Base-by-base conservation (phyloP, 1,284 basidiomycete genomes). In the Pholiota adiposa region DNA sequence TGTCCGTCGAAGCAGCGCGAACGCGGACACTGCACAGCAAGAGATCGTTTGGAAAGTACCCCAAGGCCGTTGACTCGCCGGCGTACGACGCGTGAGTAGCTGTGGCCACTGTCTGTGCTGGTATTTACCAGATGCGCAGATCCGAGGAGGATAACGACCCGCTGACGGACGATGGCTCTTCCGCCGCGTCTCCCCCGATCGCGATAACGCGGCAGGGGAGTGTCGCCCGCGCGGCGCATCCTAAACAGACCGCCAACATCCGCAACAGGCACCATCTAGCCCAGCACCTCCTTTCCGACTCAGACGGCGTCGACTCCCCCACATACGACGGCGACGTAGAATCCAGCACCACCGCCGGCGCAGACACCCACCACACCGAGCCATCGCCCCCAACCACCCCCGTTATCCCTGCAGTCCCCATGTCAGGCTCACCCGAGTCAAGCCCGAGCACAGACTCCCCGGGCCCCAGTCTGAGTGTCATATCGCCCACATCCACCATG, bases 271-370 rank as follows among this genome's bases (percentile, higher is more conserved):
- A 86, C 70, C 83, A 84, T 58, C 79, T 84, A n/a, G 85, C 82
- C 11, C 76, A 80, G 43, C 79, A 78, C 59, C 65, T 89, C 54
- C 49, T 66, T 58, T 87, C 84, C 19, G 89, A 90, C 65, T 89
- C 90, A 53, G 85, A 87, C 67, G 88, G 90, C 59, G 82, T 89
- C 9, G 91, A 93, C 69, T 90, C 88, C 0, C 90, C 90, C 31
- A 96, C 93, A 0, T 96, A 96, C 72, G 93, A 96, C 69, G 94
- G 94, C 43, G 94, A 96, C 75, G 81, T 96, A 60, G 94, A 96
- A 72, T 90, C 86, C 52, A 88, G 84, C 69, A 85, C 89, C 4
- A 89, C 85, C n/a, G 83, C 79, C 38, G 79, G 81, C 33, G 75
- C 75, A 11, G 77, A 79, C 46, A 71, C 73, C 50, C 73, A 68